These are phyloP conservation scores for Chalaropsis ovoidea DNA, from an alignment of 2,329 filamentous ascomycete species.

Conservation along the genomic window DNA sequence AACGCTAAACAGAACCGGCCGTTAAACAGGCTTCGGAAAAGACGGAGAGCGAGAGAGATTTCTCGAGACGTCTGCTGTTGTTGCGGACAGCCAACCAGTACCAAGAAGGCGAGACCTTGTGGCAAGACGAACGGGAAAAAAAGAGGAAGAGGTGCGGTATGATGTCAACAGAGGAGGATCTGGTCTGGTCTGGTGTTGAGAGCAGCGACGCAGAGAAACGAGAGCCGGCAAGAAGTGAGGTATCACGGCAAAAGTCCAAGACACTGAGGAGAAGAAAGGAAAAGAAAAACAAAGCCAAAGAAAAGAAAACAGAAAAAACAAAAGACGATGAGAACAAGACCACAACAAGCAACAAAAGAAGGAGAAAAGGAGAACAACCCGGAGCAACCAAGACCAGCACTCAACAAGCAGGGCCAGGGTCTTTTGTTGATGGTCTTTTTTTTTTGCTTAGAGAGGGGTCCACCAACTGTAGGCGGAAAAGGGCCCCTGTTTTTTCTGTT, in stretches of 20 bases:
- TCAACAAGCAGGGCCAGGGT: constrained; percentile 14
- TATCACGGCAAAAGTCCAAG: not conserved
- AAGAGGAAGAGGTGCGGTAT: constrained; percentile 9
- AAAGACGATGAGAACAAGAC: not conserved
- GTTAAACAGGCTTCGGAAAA: not conserved
- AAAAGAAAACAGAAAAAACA: not conserved
- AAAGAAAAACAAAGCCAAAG: constrained; percentile 9
- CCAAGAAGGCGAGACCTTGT: not conserved
- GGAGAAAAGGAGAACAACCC: constrained; percentile 7
- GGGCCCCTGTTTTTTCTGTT: constrained; percentile 5
- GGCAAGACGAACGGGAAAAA: not conserved
- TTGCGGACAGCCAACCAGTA: not conserved
- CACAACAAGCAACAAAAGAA: not conserved
- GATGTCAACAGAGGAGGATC: constrained; percentile 6
- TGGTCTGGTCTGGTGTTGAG: not conserved
- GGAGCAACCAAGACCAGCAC: not conserved
- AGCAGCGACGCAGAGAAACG: not conserved
- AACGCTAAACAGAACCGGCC: constrained; percentile 1
- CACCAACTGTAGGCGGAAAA: not conserved
- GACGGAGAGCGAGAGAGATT: not conserved
- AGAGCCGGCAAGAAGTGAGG: not conserved
- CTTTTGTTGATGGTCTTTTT: constrained; percentile 15
- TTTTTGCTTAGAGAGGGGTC: constrained; percentile 11
- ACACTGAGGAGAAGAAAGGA: not conserved
- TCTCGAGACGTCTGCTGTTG: not conserved